A percentile compares a stretch with the other conserved stretches of the same genome.
Evolutionary conservation across 108 stramenopile species (phyloP).

Genomic region (Hondaea fermentalgiana): DNA sequence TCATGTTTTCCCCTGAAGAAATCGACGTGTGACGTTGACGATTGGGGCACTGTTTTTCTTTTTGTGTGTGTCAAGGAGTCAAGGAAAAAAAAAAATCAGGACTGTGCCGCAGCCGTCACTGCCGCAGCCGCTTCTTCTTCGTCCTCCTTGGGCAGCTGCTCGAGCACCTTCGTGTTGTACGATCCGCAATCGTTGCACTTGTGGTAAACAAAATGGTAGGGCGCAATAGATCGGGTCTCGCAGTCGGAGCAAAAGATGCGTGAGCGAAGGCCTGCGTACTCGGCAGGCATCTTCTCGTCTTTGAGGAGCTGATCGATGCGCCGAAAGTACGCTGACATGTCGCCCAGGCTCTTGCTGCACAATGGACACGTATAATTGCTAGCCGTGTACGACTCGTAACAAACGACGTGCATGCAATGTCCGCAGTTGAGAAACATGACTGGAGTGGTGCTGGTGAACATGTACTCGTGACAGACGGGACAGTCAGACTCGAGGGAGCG

Average conservation of each 20-base stretch:
- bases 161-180: conserved; percentile 9
- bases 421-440: conserved; percentile 8
- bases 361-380: background rate
- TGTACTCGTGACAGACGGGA: background rate
- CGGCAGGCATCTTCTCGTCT: background rate
- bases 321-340: conserved; percentile 3
- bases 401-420: background rate
- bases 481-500: conserved; percentile 7
- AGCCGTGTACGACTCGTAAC: background rate
- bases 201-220: background rate
- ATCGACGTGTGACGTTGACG: too few species aligned
- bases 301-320: background rate
- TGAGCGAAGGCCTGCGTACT: background rate
- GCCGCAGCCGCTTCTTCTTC: background rate
- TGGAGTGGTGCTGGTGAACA: conserved; percentile 5
- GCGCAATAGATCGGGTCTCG: background rate
- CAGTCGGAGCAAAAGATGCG: conserved; percentile 18
- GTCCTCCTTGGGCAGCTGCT: background rate
- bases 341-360: conserved; percentile 6
- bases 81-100: too few species aligned
- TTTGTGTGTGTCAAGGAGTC: too few species aligned
- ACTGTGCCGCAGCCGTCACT: too few species aligned
- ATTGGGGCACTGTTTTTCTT: too few species aligned
- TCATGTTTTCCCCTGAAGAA: too few species aligned
- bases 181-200: background rate